Evolutionary conservation across 1,284 basidiomycete species (phyloP), one percentile per base, ranked within the genome.

Genomic region (Apiotrichum sp.): DNA sequence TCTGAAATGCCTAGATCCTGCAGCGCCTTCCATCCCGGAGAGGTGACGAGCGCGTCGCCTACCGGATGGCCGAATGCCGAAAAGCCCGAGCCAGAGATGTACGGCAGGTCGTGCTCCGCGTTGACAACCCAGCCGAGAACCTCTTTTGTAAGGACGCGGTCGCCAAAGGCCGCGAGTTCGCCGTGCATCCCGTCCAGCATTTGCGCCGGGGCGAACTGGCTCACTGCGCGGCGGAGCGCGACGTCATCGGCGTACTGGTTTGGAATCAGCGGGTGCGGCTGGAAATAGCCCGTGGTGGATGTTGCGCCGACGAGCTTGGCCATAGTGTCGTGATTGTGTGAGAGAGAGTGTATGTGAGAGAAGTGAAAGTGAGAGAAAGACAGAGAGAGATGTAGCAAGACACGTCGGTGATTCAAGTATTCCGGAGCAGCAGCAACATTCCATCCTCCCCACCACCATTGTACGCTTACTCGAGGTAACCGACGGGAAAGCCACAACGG

Each of bases 11-110:
- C 57, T 14, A 59, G 41, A 11, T 48, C 52, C 47, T 62, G 57
- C 40, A 62, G 52, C 32, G 45, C n/a, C 50, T 55, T 55, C 61
- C 61, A 62, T 10, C 61, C 61, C 7, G 50, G 4, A 6, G 42
- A 38, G 6, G 57, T 59, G 22, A 59, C 57, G 34, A 62, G 57
- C 7, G 55, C 16, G 46, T 51, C 49, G 42, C 46, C 41, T 8
- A 42, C 22, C 1, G 51, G 47, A 6, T 34, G 31, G 11, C 58
- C 58, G n/a, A 57, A 60, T 16, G 58, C 40, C 9, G 44, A 38
- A 40, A 52, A 60, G 8, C 58, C 58, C 2, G 35, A 34, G 11
- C 55, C 55, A 8, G 32, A 13, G 38, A 60, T 13, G 38, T 57
- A 52, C 3, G 58, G 58, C 8, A 50, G 55, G 29, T 57, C 48